Evolutionary conservation across 495 filamentous ascomycete species (phyloP).

Genomic region (Astrothelium macrocarpum): DNA sequence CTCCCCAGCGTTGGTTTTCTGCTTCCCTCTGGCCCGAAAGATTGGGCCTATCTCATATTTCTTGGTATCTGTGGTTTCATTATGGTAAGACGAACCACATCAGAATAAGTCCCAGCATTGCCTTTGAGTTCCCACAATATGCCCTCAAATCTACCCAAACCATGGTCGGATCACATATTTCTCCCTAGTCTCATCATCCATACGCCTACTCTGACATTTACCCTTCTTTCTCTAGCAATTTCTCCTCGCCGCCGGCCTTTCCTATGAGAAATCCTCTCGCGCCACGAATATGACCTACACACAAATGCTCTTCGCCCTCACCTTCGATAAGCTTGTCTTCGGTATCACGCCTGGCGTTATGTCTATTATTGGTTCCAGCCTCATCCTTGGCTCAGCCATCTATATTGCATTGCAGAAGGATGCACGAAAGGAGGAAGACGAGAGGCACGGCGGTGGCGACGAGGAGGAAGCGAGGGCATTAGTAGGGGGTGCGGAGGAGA

Average conservation of each 20-base stretch:
- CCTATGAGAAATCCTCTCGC: constrained; percentile 49
- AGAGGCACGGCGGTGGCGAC: constrained; percentile 13
- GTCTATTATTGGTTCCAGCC: constrained; percentile 60
- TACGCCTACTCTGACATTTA: not conserved
- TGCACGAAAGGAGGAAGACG: constrained; percentile 11
- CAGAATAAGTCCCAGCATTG: too few relatives aligned
- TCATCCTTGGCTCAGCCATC: constrained; percentile 74
- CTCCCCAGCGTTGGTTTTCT: constrained; percentile 47
- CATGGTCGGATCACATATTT: too few relatives aligned
- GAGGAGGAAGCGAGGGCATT: constrained; percentile 14
- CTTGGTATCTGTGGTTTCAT: constrained; percentile 70
- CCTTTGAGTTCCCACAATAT: not conserved
- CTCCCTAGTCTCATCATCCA: too few relatives aligned
- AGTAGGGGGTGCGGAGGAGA: constrained; percentile 15
- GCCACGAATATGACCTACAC: constrained; percentile 88
- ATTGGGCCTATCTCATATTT: constrained; percentile 63
- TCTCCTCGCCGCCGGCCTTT: constrained; percentile 70
- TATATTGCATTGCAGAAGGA: constrained; percentile 57
- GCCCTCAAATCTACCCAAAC: not conserved
- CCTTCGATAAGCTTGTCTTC: constrained; percentile 72
- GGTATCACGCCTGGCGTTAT: constrained; percentile 54
- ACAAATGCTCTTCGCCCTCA: constrained; percentile 84
- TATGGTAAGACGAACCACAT: constrained; percentile 38
- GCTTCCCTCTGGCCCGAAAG: constrained; percentile 48
- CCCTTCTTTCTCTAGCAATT: constrained; percentile 46